Base-by-base conservation (phyloP, 2,329 filamentous ascomycete genomes). In the Trichoderma gracile region DNA sequence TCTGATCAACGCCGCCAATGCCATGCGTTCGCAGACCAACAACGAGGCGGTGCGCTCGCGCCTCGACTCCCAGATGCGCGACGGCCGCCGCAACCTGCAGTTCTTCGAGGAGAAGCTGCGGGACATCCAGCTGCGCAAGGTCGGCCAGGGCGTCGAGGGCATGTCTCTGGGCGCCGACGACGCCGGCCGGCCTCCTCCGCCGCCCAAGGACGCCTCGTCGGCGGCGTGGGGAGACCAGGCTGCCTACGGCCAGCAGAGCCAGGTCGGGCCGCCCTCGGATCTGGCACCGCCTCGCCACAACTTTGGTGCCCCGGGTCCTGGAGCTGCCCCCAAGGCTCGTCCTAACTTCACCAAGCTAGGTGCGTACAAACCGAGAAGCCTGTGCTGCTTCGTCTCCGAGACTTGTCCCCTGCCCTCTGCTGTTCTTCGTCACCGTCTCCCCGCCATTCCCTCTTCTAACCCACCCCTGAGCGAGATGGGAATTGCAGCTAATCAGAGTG, bases 341-440 rank as follows among this genome's bases (percentile, higher is more conserved):
- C 91, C 92, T 50, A 97, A 97, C 78, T 99, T 93, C 78, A 97
- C 93, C 76, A 98, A 97, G 80, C 87, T 99, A 71, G 94, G 94
- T 97, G 82, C 69, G 87, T 76, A 43, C 46, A 25, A 25, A 52
- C n/a, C 30, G 21, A 59, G 42, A 12, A 42, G 27, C 49, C n/a
- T 23, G 45, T 56, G 30, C 15, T 17, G 23, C 38, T 49, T 30
- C 25, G 27, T 23, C 50, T n/a, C 33, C 12, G 33, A 38, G 33
- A 14, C 25, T 33, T 8, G 8, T 33, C 19, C 55, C 49, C 40
- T 33, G 33, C 40, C 30, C 30, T 33, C 45, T 19, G 30, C 33
- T 30, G 19, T 17, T n/a, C 30, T 23, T 52, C n/a, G 43, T 23
- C 21, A 17, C 17, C 17, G 5, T 14, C 25, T 21, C 47, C 33